phyloP scores from a whole-genome alignment of 306 rosid species.

The Sicyos edulis region DNA sequence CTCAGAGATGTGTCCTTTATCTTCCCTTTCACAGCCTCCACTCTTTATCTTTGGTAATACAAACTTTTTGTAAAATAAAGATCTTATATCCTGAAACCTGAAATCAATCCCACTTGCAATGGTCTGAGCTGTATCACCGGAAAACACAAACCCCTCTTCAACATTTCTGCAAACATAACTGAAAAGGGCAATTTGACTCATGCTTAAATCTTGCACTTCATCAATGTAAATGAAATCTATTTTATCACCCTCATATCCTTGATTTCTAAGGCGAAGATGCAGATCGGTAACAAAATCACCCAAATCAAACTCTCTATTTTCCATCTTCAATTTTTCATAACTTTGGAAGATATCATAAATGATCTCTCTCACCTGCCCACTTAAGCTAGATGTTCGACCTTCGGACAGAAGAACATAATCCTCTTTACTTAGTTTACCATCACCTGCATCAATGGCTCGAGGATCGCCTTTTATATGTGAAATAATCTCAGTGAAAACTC shows the following conservation, averaged over 20 bases:
- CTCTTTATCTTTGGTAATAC: constrained; percentile 19
- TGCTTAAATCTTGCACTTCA: constrained; percentile 78
- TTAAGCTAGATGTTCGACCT: constrained; percentile 39
- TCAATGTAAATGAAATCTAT: constrained; percentile 64
- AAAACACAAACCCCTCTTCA: constrained; percentile 79
- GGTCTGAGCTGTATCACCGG: constrained; percentile 81
- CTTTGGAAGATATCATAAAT: constrained; percentile 47
- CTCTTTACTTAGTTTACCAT: constrained; percentile 42
- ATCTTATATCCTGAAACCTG: constrained; percentile 58
- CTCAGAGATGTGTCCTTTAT: constrained; percentile 42
- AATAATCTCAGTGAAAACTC: constrained; percentile 63
- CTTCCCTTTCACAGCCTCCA: constrained; percentile 27
- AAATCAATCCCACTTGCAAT: constrained; percentile 81
- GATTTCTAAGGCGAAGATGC: constrained; percentile 39
- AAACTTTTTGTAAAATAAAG: constrained; percentile 56
- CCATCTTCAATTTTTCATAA: constrained; percentile 61
- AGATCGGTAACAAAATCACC: constrained; percentile 66
- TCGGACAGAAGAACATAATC: constrained; percentile 42
- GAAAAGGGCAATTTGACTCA: constrained; percentile 71
- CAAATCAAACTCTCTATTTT: constrained; percentile 61
- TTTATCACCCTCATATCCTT: constrained; percentile 42
- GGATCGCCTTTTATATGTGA: constrained; percentile 67
- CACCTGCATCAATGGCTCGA: constrained; percentile 29
- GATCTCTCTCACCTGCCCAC: constrained; percentile 35
- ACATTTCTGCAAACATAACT: constrained; percentile 59